Evolutionary conservation across 1,139 yeast species (phyloP).

Genomic region (Debaryomyces psychrophilus): DNA sequence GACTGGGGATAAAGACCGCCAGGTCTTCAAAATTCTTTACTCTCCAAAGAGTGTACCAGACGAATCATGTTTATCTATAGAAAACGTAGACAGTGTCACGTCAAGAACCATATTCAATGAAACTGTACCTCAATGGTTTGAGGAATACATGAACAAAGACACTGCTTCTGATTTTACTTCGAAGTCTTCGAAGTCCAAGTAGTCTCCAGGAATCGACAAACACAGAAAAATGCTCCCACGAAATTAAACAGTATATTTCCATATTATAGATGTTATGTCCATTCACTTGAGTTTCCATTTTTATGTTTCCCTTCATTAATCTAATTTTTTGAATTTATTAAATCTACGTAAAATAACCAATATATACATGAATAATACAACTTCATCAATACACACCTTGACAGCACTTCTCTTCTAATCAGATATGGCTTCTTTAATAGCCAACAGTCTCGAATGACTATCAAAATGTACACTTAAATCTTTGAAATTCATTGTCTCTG

Average conservation of each 20-base stretch:
- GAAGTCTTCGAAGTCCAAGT: neutral
- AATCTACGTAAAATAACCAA: neutral
- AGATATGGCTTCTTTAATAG: conserved; percentile 63
- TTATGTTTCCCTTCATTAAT: neutral
- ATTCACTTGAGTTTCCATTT: neutral
- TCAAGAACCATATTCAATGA: conserved; percentile 14
- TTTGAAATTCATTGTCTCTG: conserved; percentile 51
- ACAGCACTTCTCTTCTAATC: conserved; percentile 15
- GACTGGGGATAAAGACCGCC: neutral
- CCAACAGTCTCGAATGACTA: conserved; percentile 70
- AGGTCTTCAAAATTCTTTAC: conserved; percentile 3
- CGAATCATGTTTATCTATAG: neutral
- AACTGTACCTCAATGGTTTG: conserved; percentile 24
- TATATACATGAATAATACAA: conserved; percentile 5
- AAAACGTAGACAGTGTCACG: neutral
- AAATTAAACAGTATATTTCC: neutral
- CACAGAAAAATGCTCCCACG: neutral
- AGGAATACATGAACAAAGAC: conserved; percentile 14
- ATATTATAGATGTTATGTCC: neutral
- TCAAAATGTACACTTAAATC: conserved; percentile 64
- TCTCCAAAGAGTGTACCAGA: neutral
- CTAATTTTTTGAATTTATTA: neutral
- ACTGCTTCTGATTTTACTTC: neutral
- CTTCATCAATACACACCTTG: neutral
- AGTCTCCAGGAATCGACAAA: neutral